phyloP scores from a whole-genome alignment of 768 basidiomycete genomes.

The Agaricus bisporus region DNA sequence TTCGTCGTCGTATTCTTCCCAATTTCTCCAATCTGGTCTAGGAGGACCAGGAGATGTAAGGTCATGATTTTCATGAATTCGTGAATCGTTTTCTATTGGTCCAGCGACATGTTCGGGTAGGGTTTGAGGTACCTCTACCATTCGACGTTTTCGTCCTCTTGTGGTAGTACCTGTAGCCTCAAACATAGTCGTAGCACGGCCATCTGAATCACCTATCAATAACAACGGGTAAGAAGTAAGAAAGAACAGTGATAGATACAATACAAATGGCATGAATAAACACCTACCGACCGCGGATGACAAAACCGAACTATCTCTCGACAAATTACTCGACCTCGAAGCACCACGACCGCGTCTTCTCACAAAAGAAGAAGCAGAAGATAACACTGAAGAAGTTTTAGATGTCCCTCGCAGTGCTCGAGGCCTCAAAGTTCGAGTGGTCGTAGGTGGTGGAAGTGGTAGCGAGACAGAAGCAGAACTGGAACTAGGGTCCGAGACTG shows the following conservation, averaged over 20 bases:
- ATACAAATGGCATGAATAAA: not conserved
- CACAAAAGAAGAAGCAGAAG: no score
- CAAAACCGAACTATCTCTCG: conserved; percentile 2
- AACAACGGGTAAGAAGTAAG: no score
- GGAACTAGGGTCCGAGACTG: not conserved
- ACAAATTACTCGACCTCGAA: conserved; percentile 12
- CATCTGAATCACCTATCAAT: no score
- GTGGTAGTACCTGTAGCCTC: no score
- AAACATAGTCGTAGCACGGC: no score
- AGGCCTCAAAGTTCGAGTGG: conserved; percentile 16
- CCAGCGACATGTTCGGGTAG: no score
- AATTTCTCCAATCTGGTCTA: not conserved
- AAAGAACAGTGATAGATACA: not conserved
- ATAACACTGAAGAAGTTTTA: conserved; percentile 10
- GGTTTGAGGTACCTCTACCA: no score
- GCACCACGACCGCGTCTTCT: conserved; percentile 1
- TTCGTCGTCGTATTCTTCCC: conserved; percentile 1
- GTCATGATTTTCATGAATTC: not conserved
- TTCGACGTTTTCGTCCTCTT: no score
- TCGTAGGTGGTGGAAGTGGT: conserved; percentile 19
- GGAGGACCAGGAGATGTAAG: not conserved
- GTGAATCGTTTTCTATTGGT: no score
- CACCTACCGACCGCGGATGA: not conserved
- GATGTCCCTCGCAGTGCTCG: conserved; percentile 9
- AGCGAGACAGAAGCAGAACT: not conserved